Evolutionary conservation across 2,329 filamentous ascomycete species (phyloP).

Genomic region (Talaromyces atroroseus): DNA sequence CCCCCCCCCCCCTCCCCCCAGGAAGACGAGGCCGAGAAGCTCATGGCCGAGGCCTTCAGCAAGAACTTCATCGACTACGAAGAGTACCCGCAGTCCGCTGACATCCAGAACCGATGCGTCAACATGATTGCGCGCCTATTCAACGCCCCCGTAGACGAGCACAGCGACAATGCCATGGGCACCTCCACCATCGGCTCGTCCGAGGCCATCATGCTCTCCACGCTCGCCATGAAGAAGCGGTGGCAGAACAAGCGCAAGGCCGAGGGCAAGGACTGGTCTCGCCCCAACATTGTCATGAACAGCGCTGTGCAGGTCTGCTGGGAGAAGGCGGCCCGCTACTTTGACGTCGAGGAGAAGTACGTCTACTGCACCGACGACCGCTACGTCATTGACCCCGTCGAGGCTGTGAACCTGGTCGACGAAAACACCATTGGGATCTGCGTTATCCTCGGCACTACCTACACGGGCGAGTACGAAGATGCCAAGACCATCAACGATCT

Average conservation of each 20-base stretch:
- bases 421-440: slow-evolving; percentile 86
- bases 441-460: slow-evolving; percentile 83
- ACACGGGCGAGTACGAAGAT: slow-evolving; percentile 94
- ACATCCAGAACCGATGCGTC: slow-evolving; percentile 88
- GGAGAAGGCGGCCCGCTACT: slow-evolving; percentile 87
- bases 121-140: slow-evolving; percentile 88
- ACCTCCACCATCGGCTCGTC: slow-evolving; percentile 86
- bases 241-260: slow-evolving; percentile 85
- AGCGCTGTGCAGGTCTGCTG: slow-evolving; percentile 95
- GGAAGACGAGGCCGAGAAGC: slow-evolving; percentile 92
- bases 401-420: slow-evolving; percentile 57
- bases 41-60: slow-evolving; percentile 86
- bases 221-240: slow-evolving; percentile 86
- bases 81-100: slow-evolving; percentile 73
- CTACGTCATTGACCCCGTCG: slow-evolving; percentile 59
- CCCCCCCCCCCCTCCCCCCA: no score
- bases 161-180: slow-evolving; percentile 64
- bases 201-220: slow-evolving; percentile 54
- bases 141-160: slow-evolving; percentile 60
- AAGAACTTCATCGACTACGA: slow-evolving; percentile 96
- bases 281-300: slow-evolving; percentile 92
- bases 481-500: slow-evolving; percentile 88
- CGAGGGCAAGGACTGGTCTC: slow-evolving; percentile 71
- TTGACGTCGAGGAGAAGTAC: slow-evolving; percentile 87
- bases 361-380: slow-evolving; percentile 58